Evolutionary conservation across 2,329 filamentous ascomycete species (phyloP).

Genomic region (Magnaporthiopsis incrustans): DNA sequence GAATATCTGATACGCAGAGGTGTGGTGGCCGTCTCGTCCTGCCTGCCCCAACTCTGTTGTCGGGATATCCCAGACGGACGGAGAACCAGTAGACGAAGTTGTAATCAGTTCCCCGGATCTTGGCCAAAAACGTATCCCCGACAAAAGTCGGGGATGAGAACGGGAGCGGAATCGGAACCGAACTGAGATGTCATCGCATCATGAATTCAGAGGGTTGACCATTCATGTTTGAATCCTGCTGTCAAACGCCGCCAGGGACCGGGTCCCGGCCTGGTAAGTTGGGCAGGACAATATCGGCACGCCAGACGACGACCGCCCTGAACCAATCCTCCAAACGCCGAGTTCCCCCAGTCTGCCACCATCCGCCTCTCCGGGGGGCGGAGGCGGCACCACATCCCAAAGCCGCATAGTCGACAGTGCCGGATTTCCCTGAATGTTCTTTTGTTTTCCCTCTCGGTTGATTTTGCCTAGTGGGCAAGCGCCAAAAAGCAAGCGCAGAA

Average conservation of each 20-base stretch:
- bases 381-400: not conserved
- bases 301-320: not conserved
- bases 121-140: no score
- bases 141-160: not conserved
- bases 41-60: not conserved
- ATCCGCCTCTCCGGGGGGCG: no score
- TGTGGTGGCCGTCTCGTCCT: not conserved
- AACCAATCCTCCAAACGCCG: not conserved
- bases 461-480: not conserved
- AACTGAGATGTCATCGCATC: not conserved
- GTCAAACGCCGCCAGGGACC: not conserved
- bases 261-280: not conserved
- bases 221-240: not conserved
- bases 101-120: no score
- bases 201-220: not conserved
- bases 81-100: not conserved
- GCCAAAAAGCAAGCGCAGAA: constrained; percentile 6
- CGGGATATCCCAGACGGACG: not conserved
- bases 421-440: not conserved
- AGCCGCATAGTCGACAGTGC: not conserved
- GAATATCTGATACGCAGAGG: not conserved
- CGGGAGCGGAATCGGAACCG: not conserved
- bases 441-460: not conserved
- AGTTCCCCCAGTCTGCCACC: not conserved
- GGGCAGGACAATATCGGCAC: not conserved